These are phyloP conservation scores for Phytopythium oedochilum DNA, from an alignment of 352 stramenopile species.

Conservation along the genomic window DNA sequence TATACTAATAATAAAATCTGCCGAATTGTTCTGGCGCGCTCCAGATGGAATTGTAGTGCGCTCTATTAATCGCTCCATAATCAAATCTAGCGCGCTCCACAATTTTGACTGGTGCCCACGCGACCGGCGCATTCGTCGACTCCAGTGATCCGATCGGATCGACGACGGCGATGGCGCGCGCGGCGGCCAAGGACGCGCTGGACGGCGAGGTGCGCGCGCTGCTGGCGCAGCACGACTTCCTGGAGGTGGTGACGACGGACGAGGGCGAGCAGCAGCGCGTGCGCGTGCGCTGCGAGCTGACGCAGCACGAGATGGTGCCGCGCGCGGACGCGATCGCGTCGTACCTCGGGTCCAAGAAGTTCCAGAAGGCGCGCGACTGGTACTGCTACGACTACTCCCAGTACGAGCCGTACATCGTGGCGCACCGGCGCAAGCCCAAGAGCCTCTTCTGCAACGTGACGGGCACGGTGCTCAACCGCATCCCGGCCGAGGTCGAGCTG, in stretches of 20 bases:
- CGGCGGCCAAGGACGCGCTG: conserved; percentile 8
- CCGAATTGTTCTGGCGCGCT: no score
- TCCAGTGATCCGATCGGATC: not conserved
- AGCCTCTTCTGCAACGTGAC: conserved; percentile 89
- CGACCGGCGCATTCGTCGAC: no score
- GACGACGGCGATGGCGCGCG: not conserved
- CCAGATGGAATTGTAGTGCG: not conserved
- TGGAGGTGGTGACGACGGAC: conserved; percentile 43
- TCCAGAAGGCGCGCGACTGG: conserved; percentile 78
- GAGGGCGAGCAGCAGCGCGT: conserved; percentile 40
- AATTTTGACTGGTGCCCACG: not conserved
- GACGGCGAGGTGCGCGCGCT: conserved; percentile 38
- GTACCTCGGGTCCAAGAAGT: conserved; percentile 77
- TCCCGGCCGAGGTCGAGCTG: conserved; percentile 84
- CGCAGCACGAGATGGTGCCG: conserved; percentile 76
- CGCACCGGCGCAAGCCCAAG: conserved; percentile 79
- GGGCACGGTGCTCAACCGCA: conserved; percentile 81
- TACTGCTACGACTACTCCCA: conserved; percentile 89
- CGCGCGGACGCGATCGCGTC: conserved; percentile 50
- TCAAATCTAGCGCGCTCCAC: not conserved
- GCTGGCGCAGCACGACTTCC: conserved; percentile 40
- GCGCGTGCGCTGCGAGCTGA: conserved; percentile 68
- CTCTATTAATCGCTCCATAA: not conserved
- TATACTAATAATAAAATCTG: no score
- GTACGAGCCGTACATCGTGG: conserved; percentile 89